Base-by-base conservation (phyloP, 306 rosid species). In the Casuarina cunninghamiana region DNA sequence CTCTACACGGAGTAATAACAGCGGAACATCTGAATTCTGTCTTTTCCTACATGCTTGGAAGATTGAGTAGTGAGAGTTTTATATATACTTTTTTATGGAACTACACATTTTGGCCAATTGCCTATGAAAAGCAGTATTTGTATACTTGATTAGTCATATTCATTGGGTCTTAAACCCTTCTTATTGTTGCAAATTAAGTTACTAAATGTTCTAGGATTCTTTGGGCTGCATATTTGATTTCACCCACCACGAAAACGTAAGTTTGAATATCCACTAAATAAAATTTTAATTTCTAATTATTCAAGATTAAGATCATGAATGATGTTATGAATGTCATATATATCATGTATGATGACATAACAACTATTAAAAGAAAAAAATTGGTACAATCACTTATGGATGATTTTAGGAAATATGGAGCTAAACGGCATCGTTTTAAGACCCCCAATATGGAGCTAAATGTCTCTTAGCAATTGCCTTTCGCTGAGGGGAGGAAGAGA, bases 21-120 rank as follows among this genome's bases (percentile, higher is more conserved):
- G 37, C 15, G 2, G 57, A 26, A 58, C 77, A 73, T 55, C 69
- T 58, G 93, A 92, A 5, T 89, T 88, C 78, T 90, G 92, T 69
- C 86, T 89, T 15, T 84, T 89, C 70, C 91, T 93, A 5, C 86
- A 79, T 77, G 91, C 92, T 51, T 87, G 87, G 76, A 93, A 93
- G 84, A 78, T 88, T 80, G 98, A 89, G 72, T 91, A 62, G 84
- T 10, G 32, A 26, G 32, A 26, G 32, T 26, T 26, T 26, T 26
- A 53, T 12, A 55, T 10, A 63, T 45, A 6, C 16, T 13, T 60
- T 19, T 48, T 48, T 13, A 48, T 48, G 51, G 1, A 48, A 62
- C 35, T 77, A 46, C 48, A 76, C 74, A 61, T 57, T 53, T 69
- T n/a, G 6, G 71, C 67, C 35, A 48, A 49, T 54, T 65, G 48